Percentiles rank a stretch among this genome's conserved stretches.
Conservation (phyloP, 2,329 filamentous ascomycete species). For the Aspergillus cejpii region DNA sequence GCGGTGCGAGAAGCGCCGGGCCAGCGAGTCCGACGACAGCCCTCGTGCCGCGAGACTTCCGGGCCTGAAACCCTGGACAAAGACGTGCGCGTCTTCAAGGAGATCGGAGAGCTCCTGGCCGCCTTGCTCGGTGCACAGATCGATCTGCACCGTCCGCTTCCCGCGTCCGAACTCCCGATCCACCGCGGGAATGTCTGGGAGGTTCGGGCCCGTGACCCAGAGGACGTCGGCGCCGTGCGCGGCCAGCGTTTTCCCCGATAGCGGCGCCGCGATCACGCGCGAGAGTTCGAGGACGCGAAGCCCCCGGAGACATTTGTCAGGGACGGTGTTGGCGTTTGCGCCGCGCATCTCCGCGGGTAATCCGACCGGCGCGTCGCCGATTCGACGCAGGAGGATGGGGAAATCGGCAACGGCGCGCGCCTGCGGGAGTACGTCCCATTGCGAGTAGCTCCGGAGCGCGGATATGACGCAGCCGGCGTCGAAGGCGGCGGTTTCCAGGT, state of each 20-base stretch:
- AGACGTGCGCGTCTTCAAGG: slow-evolving; percentile 36
- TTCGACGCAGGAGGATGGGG: slow-evolving; percentile 42
- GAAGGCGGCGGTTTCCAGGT: slow-evolving; percentile 46
- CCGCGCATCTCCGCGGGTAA: slow-evolving; percentile 4
- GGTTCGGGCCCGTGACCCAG: slow-evolving; percentile 34
- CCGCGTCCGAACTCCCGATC: slow-evolving; percentile 36
- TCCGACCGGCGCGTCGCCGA: slow-evolving; percentile 17
- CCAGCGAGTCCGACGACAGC: slow-evolving; percentile 36
- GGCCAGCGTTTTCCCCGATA: slow-evolving; percentile 34
- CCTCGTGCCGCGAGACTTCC: slow-evolving; percentile 44
- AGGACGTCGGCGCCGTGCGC: slow-evolving; percentile 39
- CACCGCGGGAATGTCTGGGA: slow-evolving; percentile 31
- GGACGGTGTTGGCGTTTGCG: slow-evolving; percentile 8
- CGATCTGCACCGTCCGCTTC: slow-evolving; percentile 34
- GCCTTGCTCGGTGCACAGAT: slow-evolving; percentile 26
- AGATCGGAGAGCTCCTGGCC: slow-evolving; percentile 25
- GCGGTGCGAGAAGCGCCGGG: slow-evolving; percentile 32
- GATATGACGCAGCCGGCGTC: slow-evolving; percentile 42
- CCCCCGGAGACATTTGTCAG: slow-evolving; percentile 35
- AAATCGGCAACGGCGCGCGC: slow-evolving; percentile 40
- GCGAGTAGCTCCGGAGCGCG: slow-evolving; percentile 44
- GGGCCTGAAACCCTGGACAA: slow-evolving; percentile 45
- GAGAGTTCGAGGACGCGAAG: slow-evolving; percentile 37
- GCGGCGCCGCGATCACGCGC: slow-evolving; percentile 37
- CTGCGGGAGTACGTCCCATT: slow-evolving; percentile 50